These are phyloP conservation scores for Pseudopediastrum boryanum DNA, from an alignment of 139 green algal genomes.

Conservation along the genomic window DNA sequence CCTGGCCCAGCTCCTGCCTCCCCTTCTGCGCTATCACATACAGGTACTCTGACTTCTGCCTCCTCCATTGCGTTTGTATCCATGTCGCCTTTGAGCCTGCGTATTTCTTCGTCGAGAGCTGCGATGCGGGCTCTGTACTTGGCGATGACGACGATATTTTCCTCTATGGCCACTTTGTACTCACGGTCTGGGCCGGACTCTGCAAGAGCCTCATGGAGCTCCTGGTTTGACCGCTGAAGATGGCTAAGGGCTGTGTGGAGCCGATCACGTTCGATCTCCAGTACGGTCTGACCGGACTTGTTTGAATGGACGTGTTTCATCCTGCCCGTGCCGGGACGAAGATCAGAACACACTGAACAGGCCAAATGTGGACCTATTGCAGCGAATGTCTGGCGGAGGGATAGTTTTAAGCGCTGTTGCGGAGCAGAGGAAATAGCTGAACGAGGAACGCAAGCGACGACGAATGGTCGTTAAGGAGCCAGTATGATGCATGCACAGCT, in stretches of 20 bases:
- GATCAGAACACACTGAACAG: not conserved
- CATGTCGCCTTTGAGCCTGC: not conserved
- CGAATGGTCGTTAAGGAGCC: no score
- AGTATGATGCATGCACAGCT: no score
- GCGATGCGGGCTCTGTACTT: conserved; percentile 31
- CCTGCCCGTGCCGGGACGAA: not conserved
- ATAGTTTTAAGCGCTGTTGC: not conserved
- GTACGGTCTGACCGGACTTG: not conserved
- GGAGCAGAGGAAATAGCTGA: no score
- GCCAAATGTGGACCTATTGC: not conserved
- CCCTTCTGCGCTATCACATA: no score
- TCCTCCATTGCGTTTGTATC: no score
- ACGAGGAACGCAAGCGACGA: no score
- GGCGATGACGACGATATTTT: conserved; percentile 32
- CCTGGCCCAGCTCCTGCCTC: no score
- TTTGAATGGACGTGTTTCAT: not conserved
- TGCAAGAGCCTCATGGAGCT: conserved; percentile 24
- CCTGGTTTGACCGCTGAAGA: conserved; percentile 15
- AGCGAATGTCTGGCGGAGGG: not conserved
- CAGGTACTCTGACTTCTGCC: no score
- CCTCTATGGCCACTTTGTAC: conserved; percentile 26
- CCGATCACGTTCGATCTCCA: conserved; percentile 32
- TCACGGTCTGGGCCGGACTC: conserved; percentile 22
- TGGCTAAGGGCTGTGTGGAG: not conserved
- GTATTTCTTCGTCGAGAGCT: conserved; percentile 31